Conservation (phyloP, 352 stramenopile genomes). For the Pythium scleroteichum region DNA sequence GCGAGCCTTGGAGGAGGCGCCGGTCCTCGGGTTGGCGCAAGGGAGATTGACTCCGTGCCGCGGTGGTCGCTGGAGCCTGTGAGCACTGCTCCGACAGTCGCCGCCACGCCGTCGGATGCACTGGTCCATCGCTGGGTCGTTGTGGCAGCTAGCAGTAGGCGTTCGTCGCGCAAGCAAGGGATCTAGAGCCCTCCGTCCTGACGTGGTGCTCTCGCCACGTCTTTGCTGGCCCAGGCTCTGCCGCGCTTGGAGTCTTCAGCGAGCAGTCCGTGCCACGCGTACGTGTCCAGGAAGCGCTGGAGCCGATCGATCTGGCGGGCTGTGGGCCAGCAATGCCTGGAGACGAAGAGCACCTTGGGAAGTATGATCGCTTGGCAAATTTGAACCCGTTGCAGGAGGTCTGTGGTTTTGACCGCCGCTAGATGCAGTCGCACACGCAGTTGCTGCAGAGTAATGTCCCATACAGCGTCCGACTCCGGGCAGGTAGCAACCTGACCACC, state of each 20-base stretch:
- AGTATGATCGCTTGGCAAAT: constrained; percentile 11
- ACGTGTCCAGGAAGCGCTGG: background rate
- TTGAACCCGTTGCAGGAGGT: constrained; percentile 8
- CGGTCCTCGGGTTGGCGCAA: background rate
- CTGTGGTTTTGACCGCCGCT: constrained; percentile 4
- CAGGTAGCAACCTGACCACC: background rate
- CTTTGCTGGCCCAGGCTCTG: too few species aligned
- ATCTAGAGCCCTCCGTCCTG: background rate
- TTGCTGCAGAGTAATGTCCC: constrained; percentile 5
- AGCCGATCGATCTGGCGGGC: background rate
- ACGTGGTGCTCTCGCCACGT: too few species aligned
- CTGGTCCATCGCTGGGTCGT: background rate
- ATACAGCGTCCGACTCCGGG: background rate
- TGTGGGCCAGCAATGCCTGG: constrained; percentile 1
- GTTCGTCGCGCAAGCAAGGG: background rate
- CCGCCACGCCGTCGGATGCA: background rate
- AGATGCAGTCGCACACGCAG: background rate
- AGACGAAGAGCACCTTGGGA: constrained; percentile 8
- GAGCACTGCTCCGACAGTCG: background rate
- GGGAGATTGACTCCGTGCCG: too few species aligned
- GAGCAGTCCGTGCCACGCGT: too few species aligned
- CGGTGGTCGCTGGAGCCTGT: background rate
- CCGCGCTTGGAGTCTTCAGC: too few species aligned
- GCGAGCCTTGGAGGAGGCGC: background rate
- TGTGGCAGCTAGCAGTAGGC: background rate